Conservation (phyloP, 2,329 filamentous ascomycete species). For the Fusarium chaquense region DNA sequence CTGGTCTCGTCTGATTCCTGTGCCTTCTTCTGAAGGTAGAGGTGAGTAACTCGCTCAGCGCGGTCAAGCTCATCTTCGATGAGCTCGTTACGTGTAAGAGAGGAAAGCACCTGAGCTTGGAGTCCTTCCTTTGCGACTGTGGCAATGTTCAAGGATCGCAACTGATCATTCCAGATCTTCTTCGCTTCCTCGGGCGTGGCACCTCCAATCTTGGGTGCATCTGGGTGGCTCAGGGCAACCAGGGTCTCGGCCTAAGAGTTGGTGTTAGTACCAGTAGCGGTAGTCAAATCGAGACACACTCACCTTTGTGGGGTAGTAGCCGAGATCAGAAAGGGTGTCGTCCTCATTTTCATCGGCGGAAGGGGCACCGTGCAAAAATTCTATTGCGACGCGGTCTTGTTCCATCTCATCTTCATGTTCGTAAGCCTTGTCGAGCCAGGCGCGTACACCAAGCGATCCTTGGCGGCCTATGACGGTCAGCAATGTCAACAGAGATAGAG, state of each 20-base stretch:
- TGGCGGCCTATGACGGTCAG: conserved; percentile 8
- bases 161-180: not conserved
- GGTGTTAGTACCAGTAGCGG: not conserved
- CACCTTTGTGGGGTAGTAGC: not conserved
- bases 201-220: not conserved
- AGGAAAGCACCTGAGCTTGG: not conserved
- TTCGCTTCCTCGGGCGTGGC: not conserved
- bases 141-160: not conserved
- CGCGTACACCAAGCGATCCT: not conserved
- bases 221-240: not conserved
- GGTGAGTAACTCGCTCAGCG: not conserved
- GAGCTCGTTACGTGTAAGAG: conserved; percentile 3
- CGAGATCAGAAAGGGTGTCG: not conserved
- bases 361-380: not conserved
- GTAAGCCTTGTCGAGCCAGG: not conserved
- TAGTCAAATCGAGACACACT: not conserved
- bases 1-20: not conserved
- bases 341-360: not conserved
- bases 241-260: conserved; percentile 1
- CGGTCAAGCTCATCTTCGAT: conserved; percentile 10
- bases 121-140: not conserved
- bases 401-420: not conserved
- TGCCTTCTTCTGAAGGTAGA: not conserved
- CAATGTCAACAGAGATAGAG: not conserved
- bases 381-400: not conserved